A percentile compares a stretch with the other conserved stretches of the same genome.
Evolutionary conservation across 1,284 basidiomycete genomes (phyloP).

Genomic region (Malassezia globosa): DNA sequence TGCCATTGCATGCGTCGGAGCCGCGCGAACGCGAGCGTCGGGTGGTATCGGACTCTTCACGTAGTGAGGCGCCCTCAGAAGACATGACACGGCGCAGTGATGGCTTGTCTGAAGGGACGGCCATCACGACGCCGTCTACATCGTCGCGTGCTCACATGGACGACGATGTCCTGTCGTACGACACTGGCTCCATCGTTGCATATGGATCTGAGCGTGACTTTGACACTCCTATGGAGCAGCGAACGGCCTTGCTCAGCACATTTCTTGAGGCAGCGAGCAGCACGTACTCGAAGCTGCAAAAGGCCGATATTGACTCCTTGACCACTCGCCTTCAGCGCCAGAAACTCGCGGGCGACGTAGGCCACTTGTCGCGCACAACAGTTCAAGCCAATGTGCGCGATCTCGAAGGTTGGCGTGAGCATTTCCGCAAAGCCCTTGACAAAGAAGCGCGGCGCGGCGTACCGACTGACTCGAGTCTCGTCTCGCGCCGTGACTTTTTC

Average conservation of each 20-base stretch:
- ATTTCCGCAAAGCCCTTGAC: constrained; percentile 58
- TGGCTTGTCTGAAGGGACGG: not conserved
- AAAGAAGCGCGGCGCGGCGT: constrained; percentile 48
- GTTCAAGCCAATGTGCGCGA: constrained; percentile 67
- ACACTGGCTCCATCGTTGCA: constrained; percentile 3
- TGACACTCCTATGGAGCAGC: constrained; percentile 20
- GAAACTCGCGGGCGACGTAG: constrained; percentile 71
- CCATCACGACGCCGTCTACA: not conserved
- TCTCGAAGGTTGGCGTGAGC: constrained; percentile 58
- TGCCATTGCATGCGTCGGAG: not conserved
- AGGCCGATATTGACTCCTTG: constrained; percentile 76
- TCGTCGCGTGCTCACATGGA: not conserved
- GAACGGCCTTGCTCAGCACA: constrained; percentile 50
- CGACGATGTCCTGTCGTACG: constrained; percentile 2
- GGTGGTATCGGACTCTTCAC: not conserved
- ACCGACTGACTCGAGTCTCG: constrained; percentile 46
- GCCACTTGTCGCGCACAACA: constrained; percentile 73
- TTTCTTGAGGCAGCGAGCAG: constrained; percentile 63
- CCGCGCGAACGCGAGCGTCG: not conserved
- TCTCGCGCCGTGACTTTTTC: constrained; percentile 71
- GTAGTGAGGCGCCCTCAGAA: not conserved
- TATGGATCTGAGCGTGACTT: constrained; percentile 4
- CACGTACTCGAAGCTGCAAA: constrained; percentile 60
- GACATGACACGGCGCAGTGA: not conserved
- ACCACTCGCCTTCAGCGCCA: constrained; percentile 83